These are phyloP conservation scores for Hymenoscyphus scutula DNA, from an alignment of 2,329 filamentous ascomycete species.

Conservation along the genomic window DNA sequence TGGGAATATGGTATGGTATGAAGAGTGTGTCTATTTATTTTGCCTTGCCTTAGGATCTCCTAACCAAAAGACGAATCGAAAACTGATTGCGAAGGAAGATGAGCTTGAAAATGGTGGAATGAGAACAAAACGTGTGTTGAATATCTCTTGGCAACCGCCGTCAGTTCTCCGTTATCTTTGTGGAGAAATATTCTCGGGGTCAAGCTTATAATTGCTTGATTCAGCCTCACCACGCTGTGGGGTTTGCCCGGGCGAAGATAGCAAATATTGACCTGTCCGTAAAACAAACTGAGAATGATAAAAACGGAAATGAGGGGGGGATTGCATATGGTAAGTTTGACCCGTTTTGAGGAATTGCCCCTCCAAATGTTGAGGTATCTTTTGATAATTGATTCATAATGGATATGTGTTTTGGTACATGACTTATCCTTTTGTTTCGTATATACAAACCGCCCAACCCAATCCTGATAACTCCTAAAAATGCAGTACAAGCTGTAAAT, in stretches of 20 bases:
- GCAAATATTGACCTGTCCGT: not conserved
- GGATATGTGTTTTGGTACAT: not conserved
- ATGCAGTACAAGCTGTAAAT: not conserved
- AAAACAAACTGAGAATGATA: too few species aligned
- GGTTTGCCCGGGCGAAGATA: not conserved
- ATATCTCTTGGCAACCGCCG: slow-evolving; percentile 5
- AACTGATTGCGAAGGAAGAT: not conserved
- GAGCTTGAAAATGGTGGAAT: not conserved
- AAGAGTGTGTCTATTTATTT: too few species aligned
- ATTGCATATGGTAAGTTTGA: not conserved
- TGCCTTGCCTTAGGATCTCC: too few species aligned
- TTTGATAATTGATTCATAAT: not conserved
- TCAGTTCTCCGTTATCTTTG: slow-evolving; percentile 6
- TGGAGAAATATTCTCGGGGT: not conserved
- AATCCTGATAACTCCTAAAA: not conserved
- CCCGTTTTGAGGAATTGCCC: not conserved
- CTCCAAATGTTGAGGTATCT: not conserved
- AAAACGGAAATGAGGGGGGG: not conserved
- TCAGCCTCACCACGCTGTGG: not conserved
- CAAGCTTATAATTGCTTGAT: not conserved
- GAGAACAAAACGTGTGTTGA: not conserved
- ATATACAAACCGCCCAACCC: not conserved
- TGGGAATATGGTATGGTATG: not conserved
- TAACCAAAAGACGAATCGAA: too few species aligned
- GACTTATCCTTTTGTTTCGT: slow-evolving; percentile 2